A percentile compares a stretch with the other conserved stretches of the same genome.
Conservation (phyloP, 2,329 filamentous ascomycete genomes). For the Fusarium austroafricanum region DNA sequence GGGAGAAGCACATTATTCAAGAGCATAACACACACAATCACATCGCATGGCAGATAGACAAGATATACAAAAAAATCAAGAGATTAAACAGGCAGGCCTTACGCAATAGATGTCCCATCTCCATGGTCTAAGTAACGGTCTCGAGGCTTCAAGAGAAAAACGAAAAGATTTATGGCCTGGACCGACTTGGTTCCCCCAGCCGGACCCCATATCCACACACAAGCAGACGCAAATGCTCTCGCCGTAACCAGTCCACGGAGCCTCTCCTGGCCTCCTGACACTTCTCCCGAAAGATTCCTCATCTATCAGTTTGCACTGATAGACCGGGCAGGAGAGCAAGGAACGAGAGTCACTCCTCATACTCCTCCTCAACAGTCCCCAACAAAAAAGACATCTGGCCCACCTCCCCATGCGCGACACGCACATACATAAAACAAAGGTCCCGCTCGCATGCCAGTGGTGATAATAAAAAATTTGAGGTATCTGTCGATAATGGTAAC, state of each 20-base stretch:
- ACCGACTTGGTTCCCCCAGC: slow-evolving; percentile 43
- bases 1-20: neutral
- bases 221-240: slow-evolving; percentile 41
- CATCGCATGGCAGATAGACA: slow-evolving; percentile 3
- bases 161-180: slow-evolving; percentile 62
- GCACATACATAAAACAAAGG: slow-evolving; percentile 53
- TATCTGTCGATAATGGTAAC: slow-evolving; percentile 40
- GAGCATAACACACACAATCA: neutral
- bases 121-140: slow-evolving; percentile 54
- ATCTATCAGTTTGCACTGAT: slow-evolving; percentile 49
- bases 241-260: slow-evolving; percentile 37
- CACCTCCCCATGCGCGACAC: slow-evolving; percentile 48
- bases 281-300: slow-evolving; percentile 41
- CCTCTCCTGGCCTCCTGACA: slow-evolving; percentile 37
- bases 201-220: slow-evolving; percentile 44
- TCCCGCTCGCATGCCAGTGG: slow-evolving; percentile 50
- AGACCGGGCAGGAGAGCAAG: slow-evolving; percentile 36
- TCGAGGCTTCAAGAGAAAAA: slow-evolving; percentile 56
- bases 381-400: slow-evolving; percentile 49
- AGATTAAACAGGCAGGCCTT: slow-evolving; percentile 50
- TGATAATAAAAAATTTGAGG: slow-evolving; percentile 48
- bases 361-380: slow-evolving; percentile 41
- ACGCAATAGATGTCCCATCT: slow-evolving; percentile 51
- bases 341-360: slow-evolving; percentile 44
- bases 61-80: slow-evolving; percentile 44